Percentiles rank a stretch among this genome's conserved stretches.
phyloP scores from a whole-genome alignment of 2,329 filamentous ascomycete species.

The Fusarium caatingaense region DNA sequence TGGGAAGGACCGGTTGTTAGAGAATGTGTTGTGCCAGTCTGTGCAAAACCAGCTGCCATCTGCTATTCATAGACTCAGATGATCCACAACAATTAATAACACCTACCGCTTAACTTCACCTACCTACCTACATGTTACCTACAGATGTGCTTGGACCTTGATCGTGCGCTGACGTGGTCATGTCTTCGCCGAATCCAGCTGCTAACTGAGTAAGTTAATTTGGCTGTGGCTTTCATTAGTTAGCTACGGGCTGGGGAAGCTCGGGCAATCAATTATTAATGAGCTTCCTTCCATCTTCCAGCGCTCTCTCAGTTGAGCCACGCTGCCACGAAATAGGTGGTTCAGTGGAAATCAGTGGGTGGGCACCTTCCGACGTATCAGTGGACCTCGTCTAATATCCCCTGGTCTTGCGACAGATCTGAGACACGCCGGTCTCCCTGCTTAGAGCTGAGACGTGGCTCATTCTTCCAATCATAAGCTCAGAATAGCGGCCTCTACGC shows the following conservation, averaged over 20 bases:
- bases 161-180: constrained; percentile 41
- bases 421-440: constrained; percentile 51
- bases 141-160: constrained; percentile 13
- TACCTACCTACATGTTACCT: background rate
- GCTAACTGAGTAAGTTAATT: constrained; percentile 8
- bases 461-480: constrained; percentile 27
- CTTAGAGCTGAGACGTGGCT: constrained; percentile 24
- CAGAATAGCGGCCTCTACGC: constrained; percentile 30
- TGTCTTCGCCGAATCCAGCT: constrained; percentile 30
- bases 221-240: constrained; percentile 16
- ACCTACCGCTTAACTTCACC: constrained; percentile 1
- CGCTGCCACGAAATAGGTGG: background rate
- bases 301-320: constrained; percentile 34
- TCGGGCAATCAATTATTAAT: constrained; percentile 11
- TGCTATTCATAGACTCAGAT: constrained; percentile 28
- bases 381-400: constrained; percentile 11
- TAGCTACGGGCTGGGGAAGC: background rate
- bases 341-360: constrained; percentile 21
- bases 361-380: constrained; percentile 13
- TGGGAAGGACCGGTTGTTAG: constrained; percentile 15
- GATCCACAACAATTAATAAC: constrained; percentile 28
- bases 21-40: constrained; percentile 9
- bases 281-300: constrained; percentile 20
- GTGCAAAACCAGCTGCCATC: constrained; percentile 14
- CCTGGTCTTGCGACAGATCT: constrained; percentile 57